phyloP scores from a whole-genome alignment of 768 basidiomycete species.

The Grammothele lineata region DNA sequence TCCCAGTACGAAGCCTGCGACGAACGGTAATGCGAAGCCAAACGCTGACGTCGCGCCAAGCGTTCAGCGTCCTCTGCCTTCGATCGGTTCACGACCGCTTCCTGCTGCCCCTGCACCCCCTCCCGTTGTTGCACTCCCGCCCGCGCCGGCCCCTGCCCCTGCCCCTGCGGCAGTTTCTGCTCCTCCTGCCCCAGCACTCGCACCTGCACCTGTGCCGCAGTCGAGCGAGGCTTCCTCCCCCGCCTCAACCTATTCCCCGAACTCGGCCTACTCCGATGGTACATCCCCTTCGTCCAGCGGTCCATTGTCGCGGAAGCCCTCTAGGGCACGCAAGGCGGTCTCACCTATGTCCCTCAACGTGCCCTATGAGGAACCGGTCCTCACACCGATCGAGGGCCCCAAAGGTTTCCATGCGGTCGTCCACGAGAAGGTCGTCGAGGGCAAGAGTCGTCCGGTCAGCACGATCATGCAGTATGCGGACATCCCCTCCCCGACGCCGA shows the following conservation, averaged over 20 bases:
- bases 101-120: too few species aligned
- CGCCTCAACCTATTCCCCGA: conserved; percentile 6
- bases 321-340: neutral
- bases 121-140: too few species aligned
- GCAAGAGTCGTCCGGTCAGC: conserved; percentile 11
- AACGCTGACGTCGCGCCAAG: too few species aligned
- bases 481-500: conserved; percentile 10
- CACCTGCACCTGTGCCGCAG: conserved; percentile 12
- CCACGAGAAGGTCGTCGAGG: conserved; percentile 24
- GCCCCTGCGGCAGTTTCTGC: too few species aligned
- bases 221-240: conserved; percentile 10
- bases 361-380: conserved; percentile 18
- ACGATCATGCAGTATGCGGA: conserved; percentile 8
- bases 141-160: too few species aligned
- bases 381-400: conserved; percentile 18
- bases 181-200: too few species aligned
- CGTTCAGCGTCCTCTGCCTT: too few species aligned
- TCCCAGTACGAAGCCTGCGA: too few species aligned
- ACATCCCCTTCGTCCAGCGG: conserved; percentile 6
- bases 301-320: conserved; percentile 6
- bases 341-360: conserved; percentile 1
- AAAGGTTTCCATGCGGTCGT: conserved; percentile 30
- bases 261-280: conserved; percentile 7
- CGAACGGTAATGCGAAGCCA: too few species aligned
- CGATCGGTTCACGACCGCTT: too few species aligned